phyloP scores from a whole-genome alignment of 2,329 filamentous ascomycete genomes.

The Periconia sp. region DNA sequence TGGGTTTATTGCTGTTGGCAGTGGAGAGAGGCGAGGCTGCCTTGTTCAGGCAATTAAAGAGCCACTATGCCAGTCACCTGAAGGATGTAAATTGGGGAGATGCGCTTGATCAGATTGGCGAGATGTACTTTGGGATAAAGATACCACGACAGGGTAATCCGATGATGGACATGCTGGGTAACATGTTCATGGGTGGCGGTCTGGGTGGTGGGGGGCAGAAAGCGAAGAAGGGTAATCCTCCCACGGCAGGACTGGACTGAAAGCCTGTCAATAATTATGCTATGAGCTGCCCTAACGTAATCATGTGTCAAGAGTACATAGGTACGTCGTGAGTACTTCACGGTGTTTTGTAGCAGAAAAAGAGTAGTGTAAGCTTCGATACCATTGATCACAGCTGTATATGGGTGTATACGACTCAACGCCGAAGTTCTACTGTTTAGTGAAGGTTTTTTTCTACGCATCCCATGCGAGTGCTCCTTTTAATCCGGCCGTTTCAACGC shows the following conservation, averaged over 20 bases:
- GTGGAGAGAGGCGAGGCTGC: constrained; percentile 80
- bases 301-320: too few relatives aligned
- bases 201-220: constrained; percentile 58
- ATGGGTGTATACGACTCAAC: not conserved
- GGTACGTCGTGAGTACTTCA: too few relatives aligned
- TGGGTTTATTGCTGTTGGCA: constrained; percentile 81
- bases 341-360: too few relatives aligned
- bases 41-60: constrained; percentile 79
- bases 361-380: not conserved
- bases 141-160: constrained; percentile 90
- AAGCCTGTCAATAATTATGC: too few relatives aligned
- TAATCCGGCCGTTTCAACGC: too few relatives aligned
- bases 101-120: constrained; percentile 82
- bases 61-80: constrained; percentile 80
- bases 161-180: constrained; percentile 97
- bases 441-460: constrained; percentile 28
- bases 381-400: too few relatives aligned
- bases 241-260: constrained; percentile 46
- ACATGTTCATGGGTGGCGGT: constrained; percentile 81
- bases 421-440: not conserved
- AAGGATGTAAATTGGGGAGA: constrained; percentile 81
- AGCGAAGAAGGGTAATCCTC: constrained; percentile 54
- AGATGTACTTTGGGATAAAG: constrained; percentile 96
- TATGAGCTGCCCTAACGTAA: too few relatives aligned
- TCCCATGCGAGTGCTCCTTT: too few relatives aligned